These are phyloP conservation scores for Argentina anserina DNA, from an alignment of 306 rosid species.

Conservation along the genomic window DNA sequence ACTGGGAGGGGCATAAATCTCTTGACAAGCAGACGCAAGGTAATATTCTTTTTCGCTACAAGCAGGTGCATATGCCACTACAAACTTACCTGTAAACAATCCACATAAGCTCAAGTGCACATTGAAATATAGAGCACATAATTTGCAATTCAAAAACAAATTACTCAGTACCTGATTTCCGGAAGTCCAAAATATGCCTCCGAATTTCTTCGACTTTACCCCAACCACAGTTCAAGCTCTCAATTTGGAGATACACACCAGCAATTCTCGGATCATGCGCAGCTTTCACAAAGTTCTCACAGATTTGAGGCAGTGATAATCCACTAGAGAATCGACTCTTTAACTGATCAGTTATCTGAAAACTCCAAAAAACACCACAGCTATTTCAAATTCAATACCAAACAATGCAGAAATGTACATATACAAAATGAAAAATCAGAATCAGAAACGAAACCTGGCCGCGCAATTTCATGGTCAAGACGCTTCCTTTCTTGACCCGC, in stretches of 20 bases:
- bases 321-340: conserved; percentile 68
- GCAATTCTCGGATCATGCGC: conserved; percentile 87
- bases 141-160: not conserved
- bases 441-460: conserved; percentile 55
- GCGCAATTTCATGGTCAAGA: conserved; percentile 73
- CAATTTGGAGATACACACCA: conserved; percentile 78
- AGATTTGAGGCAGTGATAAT: conserved; percentile 77
- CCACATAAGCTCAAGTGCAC: conserved; percentile 13
- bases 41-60: conserved; percentile 91
- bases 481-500: conserved; percentile 69
- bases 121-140: conserved; percentile 9
- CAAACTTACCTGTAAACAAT: conserved; percentile 62
- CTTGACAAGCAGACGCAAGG: conserved; percentile 92
- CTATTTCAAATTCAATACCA: not conserved
- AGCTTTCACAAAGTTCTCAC: conserved; percentile 84
- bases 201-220: conserved; percentile 92
- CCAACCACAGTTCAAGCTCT: conserved; percentile 84
- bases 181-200: conserved; percentile 73
- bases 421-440: not conserved
- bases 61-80: conserved; percentile 78
- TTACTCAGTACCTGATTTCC: conserved; percentile 65
- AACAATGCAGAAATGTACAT: not conserved
- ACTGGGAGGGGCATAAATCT: conserved; percentile 92
- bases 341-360: conserved; percentile 76
- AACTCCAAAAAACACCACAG: not conserved